Evolutionary conservation across 768 basidiomycete species (phyloP).

Genomic region (Fibroporia radiculosa): DNA sequence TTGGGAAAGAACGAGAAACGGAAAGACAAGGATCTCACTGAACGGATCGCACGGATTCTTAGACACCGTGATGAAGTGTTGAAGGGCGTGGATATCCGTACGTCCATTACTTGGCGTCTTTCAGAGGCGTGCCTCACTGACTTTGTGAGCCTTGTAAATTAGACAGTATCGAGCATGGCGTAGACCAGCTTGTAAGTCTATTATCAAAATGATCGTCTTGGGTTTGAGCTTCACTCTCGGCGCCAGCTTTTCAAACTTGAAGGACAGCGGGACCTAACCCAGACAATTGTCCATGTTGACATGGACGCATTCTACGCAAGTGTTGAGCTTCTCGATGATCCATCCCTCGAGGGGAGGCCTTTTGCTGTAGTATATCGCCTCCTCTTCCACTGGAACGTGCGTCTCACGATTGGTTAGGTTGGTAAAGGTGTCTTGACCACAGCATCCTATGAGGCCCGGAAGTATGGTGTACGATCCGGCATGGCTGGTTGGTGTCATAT

Average conservation of each 20-base stretch:
- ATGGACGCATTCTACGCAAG: slow-evolving; percentile 92
- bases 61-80: slow-evolving; percentile 53
- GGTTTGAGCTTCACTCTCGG: background rate
- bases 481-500: slow-evolving; percentile 65
- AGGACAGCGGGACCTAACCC: slow-evolving; percentile 65
- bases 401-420: slow-evolving; percentile 34
- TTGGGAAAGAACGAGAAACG: slow-evolving; percentile 71
- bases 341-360: slow-evolving; percentile 57
- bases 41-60: slow-evolving; percentile 64
- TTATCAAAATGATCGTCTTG: background rate
- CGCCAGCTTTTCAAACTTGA: slow-evolving; percentile 64
- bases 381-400: background rate
- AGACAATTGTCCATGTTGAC: slow-evolving; percentile 89
- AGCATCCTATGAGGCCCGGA: slow-evolving; percentile 88
- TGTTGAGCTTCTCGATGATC: slow-evolving; percentile 65
- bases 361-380: slow-evolving; percentile 47
- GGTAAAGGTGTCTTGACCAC: slow-evolving; percentile 81
- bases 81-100: slow-evolving; percentile 44
- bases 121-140: background rate
- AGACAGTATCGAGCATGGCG: slow-evolving; percentile 56
- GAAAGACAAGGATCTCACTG: slow-evolving; percentile 80
- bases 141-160: background rate
- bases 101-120: slow-evolving; percentile 25
- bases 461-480: slow-evolving; percentile 85
- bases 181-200: slow-evolving; percentile 60